phyloP scores from a whole-genome alignment of 169 alveolate species.

The Besnoitia besnoiti region DNA sequence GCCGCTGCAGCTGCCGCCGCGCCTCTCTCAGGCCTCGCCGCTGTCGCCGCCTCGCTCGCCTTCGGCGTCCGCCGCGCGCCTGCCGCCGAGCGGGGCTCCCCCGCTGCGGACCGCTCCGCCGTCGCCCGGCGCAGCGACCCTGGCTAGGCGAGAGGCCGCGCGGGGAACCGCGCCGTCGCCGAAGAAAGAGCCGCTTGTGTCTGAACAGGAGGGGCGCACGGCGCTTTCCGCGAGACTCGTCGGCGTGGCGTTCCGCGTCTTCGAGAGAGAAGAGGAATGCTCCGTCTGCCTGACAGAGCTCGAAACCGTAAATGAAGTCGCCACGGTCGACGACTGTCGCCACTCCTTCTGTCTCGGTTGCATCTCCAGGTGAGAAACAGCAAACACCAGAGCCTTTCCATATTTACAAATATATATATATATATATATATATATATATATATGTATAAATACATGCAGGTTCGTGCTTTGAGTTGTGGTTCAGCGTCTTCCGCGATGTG shows the following conservation, averaged over 20 bases:
- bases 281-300: background rate
- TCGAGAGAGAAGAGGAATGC: background rate
- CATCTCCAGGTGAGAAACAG: background rate
- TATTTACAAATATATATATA: too few relatives aligned
- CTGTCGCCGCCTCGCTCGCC: background rate
- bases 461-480: background rate
- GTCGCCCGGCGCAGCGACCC: background rate
- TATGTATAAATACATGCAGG: background rate
- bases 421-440: background rate
- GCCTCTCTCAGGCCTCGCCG: background rate
- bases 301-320: background rate
- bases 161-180: background rate
- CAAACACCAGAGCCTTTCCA: too few relatives aligned
- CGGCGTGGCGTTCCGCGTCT: background rate
- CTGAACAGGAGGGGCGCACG: background rate
- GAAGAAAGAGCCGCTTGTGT: background rate
- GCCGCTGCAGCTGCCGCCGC: background rate
- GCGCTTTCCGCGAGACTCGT: background rate
- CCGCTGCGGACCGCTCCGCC: background rate
- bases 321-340: slow-evolving; percentile 14
- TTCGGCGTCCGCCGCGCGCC: background rate
- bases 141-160: background rate
- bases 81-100: background rate
- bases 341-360: slow-evolving; percentile 3
- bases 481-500: too few relatives aligned